These are phyloP conservation scores for Diaporthe sp. DNA, from an alignment of 2,329 filamentous ascomycete species.

Conservation along the genomic window DNA sequence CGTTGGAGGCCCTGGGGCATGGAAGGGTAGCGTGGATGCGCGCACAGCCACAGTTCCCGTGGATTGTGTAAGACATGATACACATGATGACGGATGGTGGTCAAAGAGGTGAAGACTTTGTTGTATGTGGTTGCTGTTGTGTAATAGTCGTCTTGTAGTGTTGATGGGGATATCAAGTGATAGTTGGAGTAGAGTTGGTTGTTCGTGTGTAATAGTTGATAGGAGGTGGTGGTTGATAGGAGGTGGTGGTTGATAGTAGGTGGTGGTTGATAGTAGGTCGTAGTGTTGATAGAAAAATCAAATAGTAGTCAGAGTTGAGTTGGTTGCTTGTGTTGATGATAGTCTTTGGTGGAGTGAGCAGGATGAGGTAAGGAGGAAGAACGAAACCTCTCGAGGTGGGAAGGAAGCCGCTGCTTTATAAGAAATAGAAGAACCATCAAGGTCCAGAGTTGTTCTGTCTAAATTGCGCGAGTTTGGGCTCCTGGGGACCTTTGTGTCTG, in stretches of 20 bases:
- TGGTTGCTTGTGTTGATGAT: background rate
- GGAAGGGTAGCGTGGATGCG: background rate
- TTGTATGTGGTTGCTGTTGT: background rate
- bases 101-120: too few relatives aligned
- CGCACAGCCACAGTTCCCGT: background rate
- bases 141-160: background rate
- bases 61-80: background rate
- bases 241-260: background rate
- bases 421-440: background rate
- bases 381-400: background rate
- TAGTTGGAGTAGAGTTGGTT: too few relatives aligned
- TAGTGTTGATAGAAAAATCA: background rate
- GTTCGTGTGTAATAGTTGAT: too few relatives aligned
- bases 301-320: background rate
- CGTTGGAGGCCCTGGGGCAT: background rate
- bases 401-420: background rate
- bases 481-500: background rate
- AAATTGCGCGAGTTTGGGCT: background rate
- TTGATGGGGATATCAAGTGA: too few relatives aligned
- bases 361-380: too few relatives aligned
- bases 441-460: background rate
- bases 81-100: background rate
- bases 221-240: background rate
- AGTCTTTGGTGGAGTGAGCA: background rate
- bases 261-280: background rate